phyloP scores from a whole-genome alignment of 139 green algal species.

The Yamagishiella unicocca region DNA sequence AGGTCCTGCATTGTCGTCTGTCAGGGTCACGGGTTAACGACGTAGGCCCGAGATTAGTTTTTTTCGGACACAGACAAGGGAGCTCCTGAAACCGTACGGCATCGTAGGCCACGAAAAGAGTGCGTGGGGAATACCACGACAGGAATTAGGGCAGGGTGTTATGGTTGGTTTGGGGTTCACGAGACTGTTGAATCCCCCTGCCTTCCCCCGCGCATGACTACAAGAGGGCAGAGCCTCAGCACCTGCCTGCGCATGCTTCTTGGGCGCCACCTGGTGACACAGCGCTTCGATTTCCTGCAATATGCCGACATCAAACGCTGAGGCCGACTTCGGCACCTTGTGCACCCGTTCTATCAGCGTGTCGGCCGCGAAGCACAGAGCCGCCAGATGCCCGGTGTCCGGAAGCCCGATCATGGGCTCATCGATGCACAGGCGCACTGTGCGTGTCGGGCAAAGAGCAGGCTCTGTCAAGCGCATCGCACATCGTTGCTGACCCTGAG shows the following conservation, averaged over 20 bases:
- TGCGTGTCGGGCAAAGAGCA: slow-evolving; percentile 30
- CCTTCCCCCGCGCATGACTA: too few species aligned
- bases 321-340: slow-evolving; percentile 45
- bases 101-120: too few species aligned
- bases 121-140: too few species aligned
- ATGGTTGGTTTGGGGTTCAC: too few species aligned
- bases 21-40: not conserved
- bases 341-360: slow-evolving; percentile 60
- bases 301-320: slow-evolving; percentile 46
- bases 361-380: slow-evolving; percentile 57
- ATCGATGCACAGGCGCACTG: slow-evolving; percentile 64
- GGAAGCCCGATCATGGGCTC: slow-evolving; percentile 48
- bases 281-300: slow-evolving; percentile 57
- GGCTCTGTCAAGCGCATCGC: too few species aligned
- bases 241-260: slow-evolving; percentile 42
- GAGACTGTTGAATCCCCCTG: too few species aligned
- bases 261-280: slow-evolving; percentile 45
- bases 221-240: not conserved
- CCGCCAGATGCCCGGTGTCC: slow-evolving; percentile 49
- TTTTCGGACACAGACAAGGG: too few species aligned
- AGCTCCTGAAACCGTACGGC: too few species aligned
- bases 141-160: too few species aligned
- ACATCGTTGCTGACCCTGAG: too few species aligned
- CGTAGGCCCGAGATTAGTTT: too few species aligned
- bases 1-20: slow-evolving; percentile 62